Evolutionary conservation across 257 asterid species (phyloP), one percentile per base, ranked within the genome.

Genomic region (Capsicum chinense): DNA sequence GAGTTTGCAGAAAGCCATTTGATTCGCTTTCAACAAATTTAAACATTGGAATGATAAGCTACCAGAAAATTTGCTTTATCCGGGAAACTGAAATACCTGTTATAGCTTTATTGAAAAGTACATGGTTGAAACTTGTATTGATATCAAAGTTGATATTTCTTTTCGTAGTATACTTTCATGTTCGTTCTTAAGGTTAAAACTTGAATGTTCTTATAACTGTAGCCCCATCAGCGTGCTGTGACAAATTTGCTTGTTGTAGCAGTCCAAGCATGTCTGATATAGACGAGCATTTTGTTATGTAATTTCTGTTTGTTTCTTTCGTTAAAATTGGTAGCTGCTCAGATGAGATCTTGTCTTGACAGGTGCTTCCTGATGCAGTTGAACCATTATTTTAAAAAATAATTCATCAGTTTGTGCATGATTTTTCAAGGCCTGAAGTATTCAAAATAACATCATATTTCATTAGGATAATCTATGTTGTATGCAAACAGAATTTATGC

Each of bases 321-420:
- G 59, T 81, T 83, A 26, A 79, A 84, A 83, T 54, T 60, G 56
- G 50, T 56, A 62, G 19, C 44, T 56, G 69, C 83, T 80, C 39
- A 52, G 56, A 50, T 83, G 79, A 26, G 83, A 33, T 79, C 50
- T 81, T 60, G 68, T 88, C 67, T 85, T 71, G 68, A 62, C 87
- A 96, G 99, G 99, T 96, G 39, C 99, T 98, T 35, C 99, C 98
- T 84, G 99, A 96, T 87, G 97, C 95, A 9, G 97, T 96, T 68
- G 97, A 96, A 89, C 97, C 99, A 44, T 86, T 96, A 86, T 96
- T 96, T 86, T 94, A 89, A 87, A 98, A 96, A 90, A 86, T 96
- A 68, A 98, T 94, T 83, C 94, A 96, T 91, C 97, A 94, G 86
- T 96, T 96, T 88, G 98, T 96, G 80, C 97, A 94, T 83, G 98